Evolutionary conservation across 116 monocot genomes (phyloP), one percentile per base, ranked within the genome.

Genomic region (Thalassia testudinum): DNA sequence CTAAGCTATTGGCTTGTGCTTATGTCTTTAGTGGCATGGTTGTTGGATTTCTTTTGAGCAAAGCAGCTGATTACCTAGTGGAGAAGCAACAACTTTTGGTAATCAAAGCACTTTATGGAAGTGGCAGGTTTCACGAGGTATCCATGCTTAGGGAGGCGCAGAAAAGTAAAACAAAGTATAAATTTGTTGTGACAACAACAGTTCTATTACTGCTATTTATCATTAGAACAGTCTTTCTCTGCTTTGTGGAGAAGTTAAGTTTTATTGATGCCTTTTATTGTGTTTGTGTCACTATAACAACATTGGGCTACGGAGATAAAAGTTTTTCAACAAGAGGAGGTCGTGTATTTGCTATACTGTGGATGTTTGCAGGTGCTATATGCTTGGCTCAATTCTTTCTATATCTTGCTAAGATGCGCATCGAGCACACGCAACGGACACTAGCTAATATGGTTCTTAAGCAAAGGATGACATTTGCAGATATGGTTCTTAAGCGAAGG

Each of bases 291-390:
- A 95, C 95, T 21, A 79, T 95, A 47, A 95, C 95, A 1, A 95
- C 95, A 5, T 56, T 95, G 40, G 95, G 95, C 1, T 95, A 95
- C 49, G 95, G 95, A 3, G 95, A 95, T 57, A 75, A 95, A 70
- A 88, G 89, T 65, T 95, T 95, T 62, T 88, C 95, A 0, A 78
- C 78, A 0, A 23, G 48, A 72, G 49, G 51, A 8, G 89, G 95
- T 0, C 73, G 89, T 12, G 49, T 66, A 20, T 95, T 95, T 59
- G 85, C 95, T 1, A 53, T 88, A 20, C 60, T 83, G 43, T 95
- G 95, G 95, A 95, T 88, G 67, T 49, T 85, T 40, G 20, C 75
- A 4, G 67, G 95, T 24, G 82, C 82, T 4, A 59, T 88, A 23
- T 67, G 70, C 62, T 20, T 85, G 12, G 89, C 82, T 53, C 88